These are phyloP conservation scores for Cyclotella sp. DNA, from an alignment of 108 stramenopile species.

Conservation along the genomic window DNA sequence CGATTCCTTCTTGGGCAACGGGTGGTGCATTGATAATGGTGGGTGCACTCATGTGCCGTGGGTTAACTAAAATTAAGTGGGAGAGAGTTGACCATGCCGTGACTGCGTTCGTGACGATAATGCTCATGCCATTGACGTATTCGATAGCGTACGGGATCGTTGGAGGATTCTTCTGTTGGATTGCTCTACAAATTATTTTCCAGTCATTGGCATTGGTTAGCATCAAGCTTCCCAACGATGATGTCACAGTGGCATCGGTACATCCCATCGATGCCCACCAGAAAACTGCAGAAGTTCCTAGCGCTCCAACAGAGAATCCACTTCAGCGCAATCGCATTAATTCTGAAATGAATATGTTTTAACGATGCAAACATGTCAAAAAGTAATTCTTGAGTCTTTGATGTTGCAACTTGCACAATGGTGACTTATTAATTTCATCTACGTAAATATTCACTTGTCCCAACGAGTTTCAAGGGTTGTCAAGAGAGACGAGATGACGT, in stretches of 20 bases:
- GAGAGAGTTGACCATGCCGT: slow-evolving; percentile 67
- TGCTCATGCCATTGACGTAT: slow-evolving; percentile 89
- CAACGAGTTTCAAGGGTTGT: too few species aligned
- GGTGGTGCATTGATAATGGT: slow-evolving; percentile 85
- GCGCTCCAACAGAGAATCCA: background rate
- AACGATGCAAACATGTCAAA: too few species aligned
- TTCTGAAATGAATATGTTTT: too few species aligned
- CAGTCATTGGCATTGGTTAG: slow-evolving; percentile 42
- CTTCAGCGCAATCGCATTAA: background rate
- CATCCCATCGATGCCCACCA: background rate
- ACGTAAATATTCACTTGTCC: too few species aligned
- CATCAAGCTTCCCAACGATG: slow-evolving; percentile 41
- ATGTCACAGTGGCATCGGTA: background rate
- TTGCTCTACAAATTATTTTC: slow-evolving; percentile 42
- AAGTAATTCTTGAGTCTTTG: too few species aligned
- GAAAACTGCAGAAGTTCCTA: slow-evolving; percentile 2
- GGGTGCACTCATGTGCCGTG: slow-evolving; percentile 73
- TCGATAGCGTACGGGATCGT: slow-evolving; percentile 83
- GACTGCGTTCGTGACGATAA: slow-evolving; percentile 83
- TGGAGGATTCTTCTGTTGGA: slow-evolving; percentile 47
- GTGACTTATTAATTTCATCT: too few species aligned
- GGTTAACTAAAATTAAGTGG: slow-evolving; percentile 74
- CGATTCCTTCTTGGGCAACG: slow-evolving; percentile 86
- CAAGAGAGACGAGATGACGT: too few species aligned
- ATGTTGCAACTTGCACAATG: too few species aligned